A percentile compares a stretch with the other conserved stretches of the same genome.
Evolutionary conservation across 257 asterid genomes (phyloP).

Genomic region (Solanum acaule): DNA sequence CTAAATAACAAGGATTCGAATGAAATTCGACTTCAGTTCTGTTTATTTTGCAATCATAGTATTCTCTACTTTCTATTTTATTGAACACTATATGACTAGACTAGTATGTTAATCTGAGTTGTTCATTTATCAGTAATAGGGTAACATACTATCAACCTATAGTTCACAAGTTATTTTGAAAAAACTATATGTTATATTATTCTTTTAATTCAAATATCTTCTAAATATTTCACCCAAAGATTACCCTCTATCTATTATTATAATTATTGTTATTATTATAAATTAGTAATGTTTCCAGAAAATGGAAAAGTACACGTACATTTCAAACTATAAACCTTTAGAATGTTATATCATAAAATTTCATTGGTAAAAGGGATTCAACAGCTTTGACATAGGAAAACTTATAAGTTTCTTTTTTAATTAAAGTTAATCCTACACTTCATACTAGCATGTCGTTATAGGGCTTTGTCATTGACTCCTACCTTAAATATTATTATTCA

Average conservation of each 20-base stretch:
- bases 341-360: neutral
- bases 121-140: neutral
- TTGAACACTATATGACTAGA: neutral
- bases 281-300: neutral
- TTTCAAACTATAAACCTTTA: neutral
- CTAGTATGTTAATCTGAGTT: neutral
- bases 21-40: neutral
- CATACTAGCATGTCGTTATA: neutral
- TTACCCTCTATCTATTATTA: neutral
- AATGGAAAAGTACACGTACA: neutral
- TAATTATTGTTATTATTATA: neutral
- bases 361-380: neutral
- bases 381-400: neutral
- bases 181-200: too few relatives aligned
- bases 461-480: neutral
- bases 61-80: neutral
- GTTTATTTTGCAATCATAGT: neutral
- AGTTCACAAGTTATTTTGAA: neutral
- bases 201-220: neutral
- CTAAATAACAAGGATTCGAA: neutral
- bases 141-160: too few relatives aligned
- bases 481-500: neutral
- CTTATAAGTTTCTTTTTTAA: neutral
- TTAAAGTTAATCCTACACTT: neutral
- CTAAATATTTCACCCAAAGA: neutral